Evolutionary conservation across 2,329 filamentous ascomycete genomes (phyloP).

Genomic region (Botrytis porri): DNA sequence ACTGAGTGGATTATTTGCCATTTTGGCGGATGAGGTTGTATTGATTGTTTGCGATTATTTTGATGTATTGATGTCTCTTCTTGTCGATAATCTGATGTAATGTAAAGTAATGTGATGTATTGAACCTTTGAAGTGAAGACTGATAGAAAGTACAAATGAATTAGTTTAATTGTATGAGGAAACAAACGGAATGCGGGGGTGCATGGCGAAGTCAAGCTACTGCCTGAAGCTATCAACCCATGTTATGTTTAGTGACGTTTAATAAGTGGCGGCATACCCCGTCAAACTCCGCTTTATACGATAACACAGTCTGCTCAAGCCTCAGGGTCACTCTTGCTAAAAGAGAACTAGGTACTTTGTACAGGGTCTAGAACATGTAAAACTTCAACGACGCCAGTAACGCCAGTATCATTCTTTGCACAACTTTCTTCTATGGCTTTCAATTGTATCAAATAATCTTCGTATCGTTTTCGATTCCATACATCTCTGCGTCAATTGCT

Average conservation of each 20-base stretch:
- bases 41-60: background rate
- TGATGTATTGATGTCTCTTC: background rate
- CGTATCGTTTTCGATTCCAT: background rate
- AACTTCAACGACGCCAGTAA: background rate
- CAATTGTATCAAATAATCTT: background rate
- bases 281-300: background rate
- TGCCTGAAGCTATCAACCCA: conserved; percentile 10
- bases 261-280: conserved; percentile 11
- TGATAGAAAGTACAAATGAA: background rate
- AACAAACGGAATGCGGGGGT: conserved; percentile 4
- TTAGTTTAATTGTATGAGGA: background rate
- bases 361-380: background rate
- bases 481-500: too few species aligned
- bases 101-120: background rate
- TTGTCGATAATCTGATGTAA: too few species aligned
- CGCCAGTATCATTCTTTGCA: background rate
- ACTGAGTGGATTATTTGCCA: conserved; percentile 42
- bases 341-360: background rate
- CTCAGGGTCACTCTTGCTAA: background rate
- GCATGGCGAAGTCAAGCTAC: conserved; percentile 16
- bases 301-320: background rate
- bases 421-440: background rate
- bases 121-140: background rate
- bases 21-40: conserved; percentile 22
- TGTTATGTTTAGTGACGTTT: conserved; percentile 4